These are phyloP conservation scores for Xylariaceae sp. DNA, from an alignment of 2,329 filamentous ascomycete genomes.

Conservation along the genomic window DNA sequence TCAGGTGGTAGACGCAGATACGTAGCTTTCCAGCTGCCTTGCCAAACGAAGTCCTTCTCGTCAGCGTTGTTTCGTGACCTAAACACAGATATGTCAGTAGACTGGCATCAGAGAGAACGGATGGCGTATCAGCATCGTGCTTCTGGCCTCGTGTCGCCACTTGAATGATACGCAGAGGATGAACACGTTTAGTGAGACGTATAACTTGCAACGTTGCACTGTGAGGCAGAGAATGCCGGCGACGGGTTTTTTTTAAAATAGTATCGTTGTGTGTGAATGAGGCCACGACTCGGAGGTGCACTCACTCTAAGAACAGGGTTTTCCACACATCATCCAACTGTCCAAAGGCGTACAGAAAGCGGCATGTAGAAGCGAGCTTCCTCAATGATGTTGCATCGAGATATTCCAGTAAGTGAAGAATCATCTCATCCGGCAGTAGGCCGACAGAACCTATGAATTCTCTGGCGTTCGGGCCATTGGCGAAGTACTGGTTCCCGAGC, in stretches of 20 bases:
- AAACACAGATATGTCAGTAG: slow-evolving; percentile 13
- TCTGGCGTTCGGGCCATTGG: slow-evolving; percentile 61
- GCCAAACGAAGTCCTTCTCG: slow-evolving; percentile 57
- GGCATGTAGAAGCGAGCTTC: slow-evolving; percentile 70
- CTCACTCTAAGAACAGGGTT: slow-evolving; percentile 76
- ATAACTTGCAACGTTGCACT: not conserved
- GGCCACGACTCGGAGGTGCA: slow-evolving; percentile 27
- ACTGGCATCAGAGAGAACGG: not conserved
- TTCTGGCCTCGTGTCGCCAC: not conserved
- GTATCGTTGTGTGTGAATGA: slow-evolving; percentile 6
- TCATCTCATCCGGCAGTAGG: slow-evolving; percentile 71
- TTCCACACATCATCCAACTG: slow-evolving; percentile 87
- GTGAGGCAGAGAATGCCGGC: not conserved
- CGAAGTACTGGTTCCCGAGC: slow-evolving; percentile 73
- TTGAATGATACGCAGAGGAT: not conserved
- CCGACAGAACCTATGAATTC: slow-evolving; percentile 60
- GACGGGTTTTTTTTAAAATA: not conserved
- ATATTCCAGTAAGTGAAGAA: slow-evolving; percentile 69
- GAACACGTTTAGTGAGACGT: slow-evolving; percentile 1
- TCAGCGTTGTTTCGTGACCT: slow-evolving; percentile 32
- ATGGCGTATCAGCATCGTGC: not conserved
- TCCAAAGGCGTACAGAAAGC: slow-evolving; percentile 79
- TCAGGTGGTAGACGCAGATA: slow-evolving; percentile 54
- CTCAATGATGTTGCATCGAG: slow-evolving; percentile 61
- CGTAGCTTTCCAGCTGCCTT: slow-evolving; percentile 78